Evolutionary conservation across 1,139 yeast genomes (phyloP).

Genomic region (Candida sp.): DNA sequence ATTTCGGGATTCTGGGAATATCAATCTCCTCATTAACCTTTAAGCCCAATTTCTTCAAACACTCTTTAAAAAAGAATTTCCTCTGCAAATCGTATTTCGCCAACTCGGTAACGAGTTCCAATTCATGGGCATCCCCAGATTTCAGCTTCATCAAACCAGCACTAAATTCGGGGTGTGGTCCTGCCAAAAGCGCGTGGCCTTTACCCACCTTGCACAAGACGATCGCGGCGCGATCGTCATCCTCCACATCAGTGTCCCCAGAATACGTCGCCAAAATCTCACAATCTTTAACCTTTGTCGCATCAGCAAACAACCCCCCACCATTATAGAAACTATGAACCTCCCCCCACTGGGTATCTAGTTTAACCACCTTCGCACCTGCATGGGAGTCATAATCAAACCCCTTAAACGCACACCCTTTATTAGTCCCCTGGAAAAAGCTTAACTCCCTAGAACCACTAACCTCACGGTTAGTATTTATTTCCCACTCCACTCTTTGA

Average conservation of each 20-base stretch:
- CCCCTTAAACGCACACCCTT: conserved; percentile 82
- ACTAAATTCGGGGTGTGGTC: conserved; percentile 88
- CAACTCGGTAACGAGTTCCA: conserved; percentile 35
- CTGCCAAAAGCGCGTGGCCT: conserved; percentile 77
- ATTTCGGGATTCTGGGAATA: conserved; percentile 50
- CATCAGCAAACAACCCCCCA: conserved; percentile 82
- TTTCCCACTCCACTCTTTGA: conserved; percentile 78
- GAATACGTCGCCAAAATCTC: conserved; percentile 70
- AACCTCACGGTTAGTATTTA: conserved; percentile 76
- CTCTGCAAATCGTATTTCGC: conserved; percentile 45
- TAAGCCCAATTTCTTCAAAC: conserved; percentile 61
- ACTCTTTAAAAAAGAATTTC: conserved; percentile 49
- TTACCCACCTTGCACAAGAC: conserved; percentile 65
- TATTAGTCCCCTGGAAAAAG: conserved; percentile 77
- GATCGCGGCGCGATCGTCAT: conserved; percentile 61
- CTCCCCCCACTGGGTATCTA: conserved; percentile 33
- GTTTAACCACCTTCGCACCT: conserved; percentile 64
- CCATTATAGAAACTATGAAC: conserved; percentile 69
- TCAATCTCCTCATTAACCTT: conserved; percentile 53
- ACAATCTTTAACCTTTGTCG: conserved; percentile 62
- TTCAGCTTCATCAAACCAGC: conserved; percentile 45
- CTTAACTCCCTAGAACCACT: conserved; percentile 78
- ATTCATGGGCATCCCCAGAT: conserved; percentile 21
- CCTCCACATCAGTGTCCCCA: conserved; percentile 34
- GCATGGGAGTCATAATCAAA: conserved; percentile 72